A percentile compares a stretch with the other conserved stretches of the same genome.
These are phyloP conservation scores for Datura wrightii DNA, from an alignment of 257 asterid species.

Conservation along the genomic window DNA sequence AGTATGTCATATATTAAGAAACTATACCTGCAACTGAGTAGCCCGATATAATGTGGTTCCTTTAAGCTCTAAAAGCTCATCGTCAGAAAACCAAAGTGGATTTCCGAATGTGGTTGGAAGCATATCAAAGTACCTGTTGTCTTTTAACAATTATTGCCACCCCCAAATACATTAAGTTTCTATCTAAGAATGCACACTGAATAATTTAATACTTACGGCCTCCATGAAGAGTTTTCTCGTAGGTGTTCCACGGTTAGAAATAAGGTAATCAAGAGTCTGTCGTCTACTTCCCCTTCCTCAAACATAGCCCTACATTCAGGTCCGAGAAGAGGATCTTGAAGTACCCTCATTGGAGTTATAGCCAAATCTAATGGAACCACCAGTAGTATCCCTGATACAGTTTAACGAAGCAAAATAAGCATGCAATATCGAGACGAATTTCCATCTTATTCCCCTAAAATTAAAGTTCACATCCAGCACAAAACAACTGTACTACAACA, in stretches of 20 bases:
- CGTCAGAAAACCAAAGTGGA: conserved; percentile 90
- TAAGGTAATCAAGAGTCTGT: conserved; percentile 77
- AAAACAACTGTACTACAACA: background rate
- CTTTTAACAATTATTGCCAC: conserved; percentile 10
- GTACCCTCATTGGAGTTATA: conserved; percentile 92
- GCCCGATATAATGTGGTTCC: conserved; percentile 88
- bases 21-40: conserved; percentile 73
- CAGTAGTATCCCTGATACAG: conserved; percentile 58
- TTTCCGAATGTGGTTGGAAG: conserved; percentile 84
- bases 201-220: conserved; percentile 65
- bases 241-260: conserved; percentile 83
- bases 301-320: conserved; percentile 84
- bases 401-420: background rate
- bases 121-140: conserved; percentile 81
- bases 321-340: conserved; percentile 86
- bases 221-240: conserved; percentile 81
- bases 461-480: background rate
- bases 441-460: background rate
- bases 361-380: conserved; percentile 89
- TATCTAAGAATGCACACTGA: background rate
- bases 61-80: conserved; percentile 82
- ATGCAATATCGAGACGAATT: background rate
- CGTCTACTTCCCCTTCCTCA: conserved; percentile 83
- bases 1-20: conserved; percentile 10
- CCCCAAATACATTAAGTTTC: background rate